Percentiles rank a stretch among this genome's conserved stretches.
Conservation (phyloP, 73 alveolate species). For the Paraurostyla sp. region DNA sequence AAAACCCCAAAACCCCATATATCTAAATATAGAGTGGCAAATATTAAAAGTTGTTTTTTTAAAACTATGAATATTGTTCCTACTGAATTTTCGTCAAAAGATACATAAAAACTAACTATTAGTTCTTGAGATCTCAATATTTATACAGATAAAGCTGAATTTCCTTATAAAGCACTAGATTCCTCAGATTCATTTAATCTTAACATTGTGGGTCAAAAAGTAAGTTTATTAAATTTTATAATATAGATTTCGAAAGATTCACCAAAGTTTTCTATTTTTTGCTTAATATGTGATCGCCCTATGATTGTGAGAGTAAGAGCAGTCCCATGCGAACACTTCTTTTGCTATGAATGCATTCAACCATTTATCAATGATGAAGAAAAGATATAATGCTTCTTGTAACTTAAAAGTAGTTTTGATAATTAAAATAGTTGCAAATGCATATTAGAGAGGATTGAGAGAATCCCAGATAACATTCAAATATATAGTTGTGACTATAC, state of each 20-base stretch:
- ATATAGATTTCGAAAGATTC: not conserved
- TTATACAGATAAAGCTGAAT: not conserved
- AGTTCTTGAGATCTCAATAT: not conserved
- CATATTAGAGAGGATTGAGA: not conserved
- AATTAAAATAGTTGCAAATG: not conserved
- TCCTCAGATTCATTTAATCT: not conserved
- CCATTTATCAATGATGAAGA: not conserved
- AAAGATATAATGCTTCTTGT: not conserved
- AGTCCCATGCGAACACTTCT: not conserved
- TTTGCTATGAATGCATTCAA: not conserved
- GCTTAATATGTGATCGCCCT: not conserved
- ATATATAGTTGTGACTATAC: not conserved
- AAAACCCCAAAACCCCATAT: too few relatives aligned
- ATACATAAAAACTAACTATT: not conserved
- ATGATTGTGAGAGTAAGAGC: not conserved
- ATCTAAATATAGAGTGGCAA: too few relatives aligned
- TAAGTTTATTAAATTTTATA: not conserved
- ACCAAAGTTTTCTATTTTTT: not conserved
- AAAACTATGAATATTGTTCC: slow-evolving; percentile 6
- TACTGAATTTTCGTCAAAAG: not conserved
- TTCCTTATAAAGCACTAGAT: not conserved
- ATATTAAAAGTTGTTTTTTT: too few relatives aligned
- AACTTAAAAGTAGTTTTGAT: not conserved
- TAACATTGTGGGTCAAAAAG: not conserved
- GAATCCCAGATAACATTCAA: not conserved